These are phyloP conservation scores for Nitzschia inconspicua DNA, from an alignment of 108 stramenopile species.

Conservation along the genomic window DNA sequence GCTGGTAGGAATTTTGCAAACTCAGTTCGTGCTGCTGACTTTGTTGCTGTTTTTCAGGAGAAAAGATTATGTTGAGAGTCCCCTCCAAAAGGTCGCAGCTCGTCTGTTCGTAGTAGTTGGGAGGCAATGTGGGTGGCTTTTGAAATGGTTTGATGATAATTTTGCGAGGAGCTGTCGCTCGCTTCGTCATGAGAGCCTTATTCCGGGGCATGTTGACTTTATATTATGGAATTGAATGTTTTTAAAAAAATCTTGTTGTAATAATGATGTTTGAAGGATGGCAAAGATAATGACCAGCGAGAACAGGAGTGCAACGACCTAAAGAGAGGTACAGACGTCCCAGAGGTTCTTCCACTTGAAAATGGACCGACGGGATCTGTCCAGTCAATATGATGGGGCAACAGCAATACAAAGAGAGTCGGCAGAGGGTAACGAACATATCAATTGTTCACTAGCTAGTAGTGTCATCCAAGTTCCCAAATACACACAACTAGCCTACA, in stretches of 20 bases:
- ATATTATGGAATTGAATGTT: not conserved
- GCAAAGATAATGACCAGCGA: too few relatives aligned
- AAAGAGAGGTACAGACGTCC: not conserved
- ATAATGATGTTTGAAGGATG: too few relatives aligned
- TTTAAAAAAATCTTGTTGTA: too few relatives aligned
- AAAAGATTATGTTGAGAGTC: conserved; percentile 25
- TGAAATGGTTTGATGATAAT: conserved; percentile 75
- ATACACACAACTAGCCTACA: too few relatives aligned
- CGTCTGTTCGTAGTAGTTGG: conserved; percentile 65
- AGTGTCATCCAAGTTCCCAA: too few relatives aligned
- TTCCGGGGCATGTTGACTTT: conserved; percentile 20
- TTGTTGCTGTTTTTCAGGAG: not conserved
- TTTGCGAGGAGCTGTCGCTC: conserved; percentile 30
- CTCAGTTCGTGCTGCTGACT: conserved; percentile 12
- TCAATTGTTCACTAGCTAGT: too few relatives aligned
- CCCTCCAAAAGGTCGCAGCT: conserved; percentile 43
- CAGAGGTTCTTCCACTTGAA: too few relatives aligned
- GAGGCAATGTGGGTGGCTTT: conserved; percentile 70
- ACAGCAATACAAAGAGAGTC: too few relatives aligned
- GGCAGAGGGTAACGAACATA: too few relatives aligned
- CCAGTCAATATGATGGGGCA: too few relatives aligned
- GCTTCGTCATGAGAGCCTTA: conserved; percentile 30
- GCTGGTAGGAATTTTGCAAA: conserved; percentile 65
- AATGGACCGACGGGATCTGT: too few relatives aligned
- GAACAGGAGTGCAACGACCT: not conserved